These are phyloP conservation scores for Lactarius tabidus DNA, from an alignment of 768 basidiomycete genomes.

Conservation along the genomic window DNA sequence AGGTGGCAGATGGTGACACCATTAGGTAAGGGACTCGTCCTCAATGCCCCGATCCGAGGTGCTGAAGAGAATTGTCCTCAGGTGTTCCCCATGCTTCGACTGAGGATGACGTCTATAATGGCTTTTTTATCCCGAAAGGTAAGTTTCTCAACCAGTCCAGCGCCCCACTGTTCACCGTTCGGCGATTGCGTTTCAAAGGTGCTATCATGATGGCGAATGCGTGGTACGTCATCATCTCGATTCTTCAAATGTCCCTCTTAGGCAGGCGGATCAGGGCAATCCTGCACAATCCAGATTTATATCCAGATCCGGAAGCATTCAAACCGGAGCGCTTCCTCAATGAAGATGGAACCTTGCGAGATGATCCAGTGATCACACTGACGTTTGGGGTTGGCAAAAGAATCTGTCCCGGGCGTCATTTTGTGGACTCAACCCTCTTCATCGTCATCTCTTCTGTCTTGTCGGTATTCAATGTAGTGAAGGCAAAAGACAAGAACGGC, in stretches of 20 bases:
- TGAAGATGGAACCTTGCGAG: conserved; percentile 14
- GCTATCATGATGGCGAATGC: conserved; percentile 9
- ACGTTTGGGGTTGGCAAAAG: conserved; percentile 19
- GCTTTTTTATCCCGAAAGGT: conserved; percentile 53
- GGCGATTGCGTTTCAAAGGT: not conserved
- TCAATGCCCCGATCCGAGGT: not conserved
- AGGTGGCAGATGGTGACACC: not conserved
- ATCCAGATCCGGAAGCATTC: conserved; percentile 23
- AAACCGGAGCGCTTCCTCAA: conserved; percentile 23
- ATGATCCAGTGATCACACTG: conserved; percentile 4
- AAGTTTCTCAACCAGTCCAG: not conserved
- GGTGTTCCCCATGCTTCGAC: conserved; percentile 33
- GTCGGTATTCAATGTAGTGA: conserved; percentile 16
- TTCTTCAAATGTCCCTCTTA: not conserved
- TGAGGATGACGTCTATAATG: conserved; percentile 53
- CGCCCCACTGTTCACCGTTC: too few species aligned
- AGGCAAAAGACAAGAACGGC: conserved; percentile 19
- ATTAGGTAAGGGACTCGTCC: not conserved
- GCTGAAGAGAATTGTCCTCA: not conserved
- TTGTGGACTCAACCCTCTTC: conserved; percentile 26
- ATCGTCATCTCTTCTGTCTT: conserved; percentile 17
- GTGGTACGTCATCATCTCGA: conserved; percentile 1
- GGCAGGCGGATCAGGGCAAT: conserved; percentile 8
- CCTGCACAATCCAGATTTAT: conserved; percentile 13
- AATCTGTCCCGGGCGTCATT: conserved; percentile 27